Percentiles rank a stretch among this genome's conserved stretches.
These are phyloP conservation scores for Epipyxis sp. DNA, from an alignment of 108 stramenopile genomes.

Conservation along the genomic window DNA sequence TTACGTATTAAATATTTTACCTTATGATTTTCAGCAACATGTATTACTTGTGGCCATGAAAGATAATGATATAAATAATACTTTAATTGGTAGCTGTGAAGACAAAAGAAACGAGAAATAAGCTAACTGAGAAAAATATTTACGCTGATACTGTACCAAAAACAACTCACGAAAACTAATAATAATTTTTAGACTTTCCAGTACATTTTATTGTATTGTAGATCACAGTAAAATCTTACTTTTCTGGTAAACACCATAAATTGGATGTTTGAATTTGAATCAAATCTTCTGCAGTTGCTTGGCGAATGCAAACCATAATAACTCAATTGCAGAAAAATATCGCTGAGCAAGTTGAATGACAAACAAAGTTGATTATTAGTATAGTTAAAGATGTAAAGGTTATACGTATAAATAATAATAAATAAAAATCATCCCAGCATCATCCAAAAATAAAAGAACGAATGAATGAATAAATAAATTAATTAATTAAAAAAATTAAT, in stretches of 20 bases:
- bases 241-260: conserved; percentile 98
- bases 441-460: too few species aligned
- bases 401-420: too few species aligned
- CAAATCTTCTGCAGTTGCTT: conserved; percentile 63
- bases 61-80: conserved; percentile 97
- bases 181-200: too few species aligned
- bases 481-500: too few species aligned
- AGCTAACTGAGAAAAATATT: background rate
- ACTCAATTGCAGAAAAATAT: background rate
- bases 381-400: too few species aligned
- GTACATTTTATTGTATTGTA: too few species aligned
- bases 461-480: too few species aligned
- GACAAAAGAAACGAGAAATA: background rate
- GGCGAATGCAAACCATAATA: conserved; percentile 30
- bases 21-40: conserved; percentile 90
- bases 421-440: too few species aligned
- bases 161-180: too few species aligned
- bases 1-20: too few species aligned
- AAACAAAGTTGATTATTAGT: too few species aligned
- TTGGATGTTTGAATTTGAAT: conserved; percentile 94
- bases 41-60: conserved; percentile 94
- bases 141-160: too few species aligned
- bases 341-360: background rate
- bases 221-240: conserved; percentile 45
- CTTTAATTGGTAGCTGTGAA: conserved; percentile 78